phyloP scores from a whole-genome alignment of 495 filamentous ascomycete genomes.

The Polyplosphaeria fusca region DNA sequence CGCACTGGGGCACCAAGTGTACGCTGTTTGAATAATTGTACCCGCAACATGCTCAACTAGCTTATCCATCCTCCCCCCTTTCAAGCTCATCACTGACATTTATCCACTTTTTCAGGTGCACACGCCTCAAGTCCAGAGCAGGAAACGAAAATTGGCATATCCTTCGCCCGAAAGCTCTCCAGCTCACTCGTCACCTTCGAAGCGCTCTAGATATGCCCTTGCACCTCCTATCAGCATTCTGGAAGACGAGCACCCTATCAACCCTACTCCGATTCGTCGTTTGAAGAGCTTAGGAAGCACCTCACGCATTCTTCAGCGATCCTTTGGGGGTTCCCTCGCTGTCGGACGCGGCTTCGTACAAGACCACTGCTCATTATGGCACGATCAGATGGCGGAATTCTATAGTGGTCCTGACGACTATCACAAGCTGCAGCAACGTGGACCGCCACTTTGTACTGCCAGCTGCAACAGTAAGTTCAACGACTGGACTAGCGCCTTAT shows the following conservation, averaged over 20 bases:
- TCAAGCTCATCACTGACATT: no score
- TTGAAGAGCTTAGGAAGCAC: conserved; percentile 26
- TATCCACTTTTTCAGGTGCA: no score
- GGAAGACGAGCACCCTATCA: conserved; percentile 24
- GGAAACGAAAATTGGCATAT: conserved; percentile 37
- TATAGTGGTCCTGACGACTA: conserved; percentile 63
- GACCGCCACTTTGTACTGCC: conserved; percentile 76
- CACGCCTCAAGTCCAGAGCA: conserved; percentile 16
- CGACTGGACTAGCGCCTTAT: no score
- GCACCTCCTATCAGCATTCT: conserved; percentile 36
- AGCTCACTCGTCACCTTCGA: conserved; percentile 52
- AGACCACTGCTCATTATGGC: conserved; percentile 56
- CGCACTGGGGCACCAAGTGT: no score
- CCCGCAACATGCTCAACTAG: no score
- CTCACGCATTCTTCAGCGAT: conserved; percentile 45
- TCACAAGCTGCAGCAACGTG: conserved; percentile 54
- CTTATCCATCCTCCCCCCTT: no score
- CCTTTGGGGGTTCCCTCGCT: conserved; percentile 45
- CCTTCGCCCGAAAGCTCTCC: conserved; percentile 49
- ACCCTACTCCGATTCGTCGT: conserved; percentile 33
- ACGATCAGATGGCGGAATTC: conserved; percentile 69
- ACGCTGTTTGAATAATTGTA: no score
- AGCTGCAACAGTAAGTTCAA: conserved; percentile 74
- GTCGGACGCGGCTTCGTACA: conserved; percentile 44
- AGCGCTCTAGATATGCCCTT: conserved; percentile 42